Base-by-base conservation (phyloP, 2,329 filamentous ascomycete genomes). In the Trichophyton simii region DNA sequence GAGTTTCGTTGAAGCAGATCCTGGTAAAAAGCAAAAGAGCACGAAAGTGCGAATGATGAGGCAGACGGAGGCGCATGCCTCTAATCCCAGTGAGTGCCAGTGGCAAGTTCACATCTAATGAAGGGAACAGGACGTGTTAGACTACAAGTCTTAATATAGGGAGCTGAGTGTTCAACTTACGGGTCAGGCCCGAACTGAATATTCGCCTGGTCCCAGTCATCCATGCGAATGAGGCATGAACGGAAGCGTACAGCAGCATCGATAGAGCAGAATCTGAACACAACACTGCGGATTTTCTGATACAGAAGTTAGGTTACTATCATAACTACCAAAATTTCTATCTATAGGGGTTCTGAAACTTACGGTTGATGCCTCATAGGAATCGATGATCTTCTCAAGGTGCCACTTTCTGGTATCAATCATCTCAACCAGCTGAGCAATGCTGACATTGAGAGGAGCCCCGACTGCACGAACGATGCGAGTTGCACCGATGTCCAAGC, bases 261-360 rank as follows among this genome's bases (percentile, higher is more conserved):
- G 61, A 80, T 77, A 63, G 72, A 77, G 50, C 71, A 73, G 67
- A 81, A 80, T 7, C 78, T 76, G 66, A 80, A 80, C 34, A 74
- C 70, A n/a, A 79, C 73, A 36, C 71, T 75, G 46, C 73, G 72
- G 36, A 42, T 55, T 55, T 55, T 55, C 50, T 55, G 44, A 38
- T 15, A 59, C 61, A 50, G 13, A 60, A 48, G 25, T 15, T 13
- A 11, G 3, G 58, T 25, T 20, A 31, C 25, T 22, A 59, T 54
- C 13, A 3, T 20, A 15, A 8, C 5, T 15, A 15, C 5, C 11
- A 2, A 44, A 6, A 0, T 44, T 15, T 44, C 3, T 44, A n/a
- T 44, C 36, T 52, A 11, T 22, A 8, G 22, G 25, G 41, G n/a
- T 5, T 13, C 15, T 22, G 28, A 41, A 22, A 11, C 77, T 74